Evolutionary conservation across 768 basidiomycete genomes (phyloP), one percentile per base, ranked within the genome.

Genomic region (Termitomyces sp.): DNA sequence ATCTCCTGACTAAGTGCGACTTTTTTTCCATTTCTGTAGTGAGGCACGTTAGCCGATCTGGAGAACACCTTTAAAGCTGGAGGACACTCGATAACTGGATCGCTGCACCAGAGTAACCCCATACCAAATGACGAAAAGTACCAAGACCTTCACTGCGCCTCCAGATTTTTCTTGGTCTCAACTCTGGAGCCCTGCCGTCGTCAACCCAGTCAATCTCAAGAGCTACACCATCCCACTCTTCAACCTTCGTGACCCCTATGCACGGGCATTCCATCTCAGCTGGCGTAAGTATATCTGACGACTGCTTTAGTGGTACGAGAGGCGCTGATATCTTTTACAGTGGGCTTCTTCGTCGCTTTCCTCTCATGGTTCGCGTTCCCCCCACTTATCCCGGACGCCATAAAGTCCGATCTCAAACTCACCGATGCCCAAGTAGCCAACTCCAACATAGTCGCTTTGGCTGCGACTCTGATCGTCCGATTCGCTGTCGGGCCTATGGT

Each of bases 331-430:
- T 60, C 8, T 20, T 2, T 6, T 30, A 11, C 33, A 69, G 70
- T 79, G n/a, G 77, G 74, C 11, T 83, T 83, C 66, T 79, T 81
- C 62, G 74, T 78, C n/a, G 80, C 81, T 0, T 81, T 81, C 39
- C 61, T 75, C 2, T 70, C 74, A 37, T 74, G 83, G 85, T 85
- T 85, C 58, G 83, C 84, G 1, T 85, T 86, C 63, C 75, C 83
- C n/a, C 84, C 84, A 0, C 77, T 86, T 16, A 76, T 83, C 37
- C 81, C 83, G 0, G 79, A 81, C 9, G 81, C 76, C 33, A 84
- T 86, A 69, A 78, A 76, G 61, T 63, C 66, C 27, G 84, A 86
- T 68, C 55, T 86, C 58, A 69, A 77, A 1, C 70, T 86, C 24
- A 79, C 80, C 4, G 61, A 72, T 9, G 72, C 67, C 6, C 73